These are phyloP conservation scores for Stephanodiscus triporus DNA, from an alignment of 108 stramenopile species.

Conservation along the genomic window DNA sequence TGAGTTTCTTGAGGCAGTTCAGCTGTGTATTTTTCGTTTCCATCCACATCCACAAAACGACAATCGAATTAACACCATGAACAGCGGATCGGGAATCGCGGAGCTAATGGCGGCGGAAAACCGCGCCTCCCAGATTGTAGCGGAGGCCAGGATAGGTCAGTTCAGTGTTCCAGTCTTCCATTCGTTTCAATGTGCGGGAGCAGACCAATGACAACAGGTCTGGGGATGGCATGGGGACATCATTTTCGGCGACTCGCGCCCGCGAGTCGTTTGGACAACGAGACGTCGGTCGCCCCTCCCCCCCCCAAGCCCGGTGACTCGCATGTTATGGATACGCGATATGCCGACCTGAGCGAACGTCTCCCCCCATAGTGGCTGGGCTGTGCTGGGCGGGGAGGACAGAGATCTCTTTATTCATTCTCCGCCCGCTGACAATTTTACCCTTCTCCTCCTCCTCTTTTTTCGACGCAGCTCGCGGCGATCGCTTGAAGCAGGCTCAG, in stretches of 20 bases:
- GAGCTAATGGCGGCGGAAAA: slow-evolving; percentile 95
- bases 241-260: background rate
- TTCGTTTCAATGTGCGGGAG: background rate
- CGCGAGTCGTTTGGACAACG: background rate
- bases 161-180: background rate
- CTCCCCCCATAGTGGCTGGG: no score
- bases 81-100: slow-evolving; percentile 90
- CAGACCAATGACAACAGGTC: no score
- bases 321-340: no score
- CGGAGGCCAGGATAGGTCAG: slow-evolving; percentile 94
- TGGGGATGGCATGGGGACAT: background rate
- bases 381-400: background rate
- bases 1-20: no score
- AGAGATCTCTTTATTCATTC: background rate
- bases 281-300: background rate
- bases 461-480: slow-evolving; percentile 84
- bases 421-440: background rate
- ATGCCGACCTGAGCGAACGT: no score
- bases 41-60: no score
- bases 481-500: slow-evolving; percentile 95
- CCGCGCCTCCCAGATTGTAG: slow-evolving; percentile 93
- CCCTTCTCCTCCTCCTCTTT: background rate
- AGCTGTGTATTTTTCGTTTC: no score
- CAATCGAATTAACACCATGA: slow-evolving; percentile 62
- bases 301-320: no score